Evolutionary conservation across 306 rosid species (phyloP).

Genomic region (Rubus idaeus): DNA sequence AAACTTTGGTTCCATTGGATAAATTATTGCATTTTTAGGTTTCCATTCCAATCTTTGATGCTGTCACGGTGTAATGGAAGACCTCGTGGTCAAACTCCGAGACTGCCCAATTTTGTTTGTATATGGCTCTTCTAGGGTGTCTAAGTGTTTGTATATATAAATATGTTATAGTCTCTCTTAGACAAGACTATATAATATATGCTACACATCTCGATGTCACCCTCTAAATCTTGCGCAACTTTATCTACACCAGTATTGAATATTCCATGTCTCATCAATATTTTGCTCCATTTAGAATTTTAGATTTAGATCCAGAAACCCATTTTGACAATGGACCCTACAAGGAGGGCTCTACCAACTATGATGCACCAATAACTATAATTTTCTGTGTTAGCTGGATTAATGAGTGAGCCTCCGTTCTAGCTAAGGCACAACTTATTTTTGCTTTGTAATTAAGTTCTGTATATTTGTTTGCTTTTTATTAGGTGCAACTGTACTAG

Average conservation of each 20-base stretch:
- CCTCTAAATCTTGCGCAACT: conserved; percentile 25
- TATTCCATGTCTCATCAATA: conserved; percentile 34
- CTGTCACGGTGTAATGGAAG: conserved; percentile 12
- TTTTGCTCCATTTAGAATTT: conserved; percentile 1
- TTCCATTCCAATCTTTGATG: conserved; percentile 64
- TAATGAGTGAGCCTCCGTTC: conserved; percentile 15
- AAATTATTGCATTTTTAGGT: conserved; percentile 47
- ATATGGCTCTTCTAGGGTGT: conserved; percentile 23
- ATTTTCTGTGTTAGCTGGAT: conserved; percentile 14
- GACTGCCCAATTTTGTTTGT: conserved; percentile 51
- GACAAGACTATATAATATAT: neutral
- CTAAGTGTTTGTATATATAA: neutral
- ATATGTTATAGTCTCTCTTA: neutral
- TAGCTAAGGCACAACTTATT: conserved; percentile 6
- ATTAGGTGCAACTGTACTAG: conserved; percentile 7
- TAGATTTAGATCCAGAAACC: conserved; percentile 10
- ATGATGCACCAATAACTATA: conserved; percentile 2
- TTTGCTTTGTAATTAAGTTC: conserved; percentile 9
- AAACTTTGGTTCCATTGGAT: conserved; percentile 27
- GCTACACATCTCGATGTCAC: conserved; percentile 52
- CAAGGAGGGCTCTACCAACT: neutral
- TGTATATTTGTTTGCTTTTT: neutral
- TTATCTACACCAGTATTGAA: conserved; percentile 19
- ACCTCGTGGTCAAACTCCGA: conserved; percentile 41
- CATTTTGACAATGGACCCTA: neutral